Base-by-base conservation (phyloP, 2,329 filamentous ascomycete species). In the Magnaporthiopsis rhizophila region DNA sequence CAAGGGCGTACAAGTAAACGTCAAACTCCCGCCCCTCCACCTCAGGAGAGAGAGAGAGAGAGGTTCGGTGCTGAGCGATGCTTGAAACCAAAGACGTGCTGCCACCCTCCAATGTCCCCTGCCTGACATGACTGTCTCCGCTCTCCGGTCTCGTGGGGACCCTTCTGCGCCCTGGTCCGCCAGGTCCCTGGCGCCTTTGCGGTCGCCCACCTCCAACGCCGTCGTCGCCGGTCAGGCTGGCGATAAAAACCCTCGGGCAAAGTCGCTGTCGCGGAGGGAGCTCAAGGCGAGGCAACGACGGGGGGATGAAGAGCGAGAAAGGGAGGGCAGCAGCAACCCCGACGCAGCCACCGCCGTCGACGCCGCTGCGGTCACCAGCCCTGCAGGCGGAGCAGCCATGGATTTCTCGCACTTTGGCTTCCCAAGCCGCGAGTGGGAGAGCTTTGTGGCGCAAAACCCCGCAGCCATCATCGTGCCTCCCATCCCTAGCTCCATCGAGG, bases 391-490 rank as follows among this genome's bases (percentile, higher is more conserved):
- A 53, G 45, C 21, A 62, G n/a, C 15, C 21, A 62, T 62, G 60
- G 60, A 62, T 36, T 62, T 62, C 15, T 62, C 60, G n/a, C 34
- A 30, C 36, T 62, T 24, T 30, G 60, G 60, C 9, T 45, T 45
- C 9, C 60, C 60, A 24, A 45, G 34, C 38, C 21, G 38, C 21
- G 60, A 62, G 36, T 62, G 60, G 60, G 60, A 62, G n/a, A 18
- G 30, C 34, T 62, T 62, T 32, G 36, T 50, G 32, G 36, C 34
- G 34, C 34, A 45, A 4, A 62, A 62, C 38, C 34, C 60, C 15
- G 58, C 58, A 13, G 58, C 58, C 58, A 60, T 38, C 58, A 60
- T 60, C 58, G 58, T 60, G 58, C 28, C 58, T n/a, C 58, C 58
- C 21, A 60, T 60, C 32, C 58, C 58, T 12, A 36, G 28, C 28